These are phyloP conservation scores for Glomus cerebriforme DNA, from an alignment of 192 early-diverging fungal species.

Conservation along the genomic window DNA sequence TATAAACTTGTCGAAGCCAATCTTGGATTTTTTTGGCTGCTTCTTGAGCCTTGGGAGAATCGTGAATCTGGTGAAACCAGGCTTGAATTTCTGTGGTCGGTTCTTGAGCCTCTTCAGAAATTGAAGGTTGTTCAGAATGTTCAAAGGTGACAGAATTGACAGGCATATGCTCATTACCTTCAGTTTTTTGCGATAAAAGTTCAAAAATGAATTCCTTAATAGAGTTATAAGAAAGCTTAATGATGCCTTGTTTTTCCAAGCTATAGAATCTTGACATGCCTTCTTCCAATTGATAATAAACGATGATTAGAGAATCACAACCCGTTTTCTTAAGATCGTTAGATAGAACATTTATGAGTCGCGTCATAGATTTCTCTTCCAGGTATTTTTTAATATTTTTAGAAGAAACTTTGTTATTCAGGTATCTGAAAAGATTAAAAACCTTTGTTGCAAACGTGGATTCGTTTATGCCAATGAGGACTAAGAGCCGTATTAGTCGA, in stretches of 20 bases:
- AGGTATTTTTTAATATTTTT: not conserved
- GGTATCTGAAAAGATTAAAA: conserved; percentile 1
- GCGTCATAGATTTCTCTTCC: not conserved
- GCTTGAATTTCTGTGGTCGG: conserved; percentile 8
- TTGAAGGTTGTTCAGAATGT: not conserved
- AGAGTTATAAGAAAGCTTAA: not conserved
- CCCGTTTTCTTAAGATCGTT: not conserved
- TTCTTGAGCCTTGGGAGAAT: not conserved
- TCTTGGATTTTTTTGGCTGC: too few relatives aligned
- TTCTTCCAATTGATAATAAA: not conserved
- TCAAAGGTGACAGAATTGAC: not conserved
- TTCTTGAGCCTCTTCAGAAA: not conserved
- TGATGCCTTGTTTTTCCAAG: not conserved
- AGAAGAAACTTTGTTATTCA: not conserved
- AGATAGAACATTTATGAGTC: not conserved
- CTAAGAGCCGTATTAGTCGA: conserved; percentile 6
- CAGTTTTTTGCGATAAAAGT: not conserved
- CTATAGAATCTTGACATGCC: not conserved
- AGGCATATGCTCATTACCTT: not conserved
- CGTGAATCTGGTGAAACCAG: conserved; percentile 7
- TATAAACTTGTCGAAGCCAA: not conserved
- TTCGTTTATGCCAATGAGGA: conserved; percentile 25
- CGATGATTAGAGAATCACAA: not conserved
- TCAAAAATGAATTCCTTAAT: not conserved
- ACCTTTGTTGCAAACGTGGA: not conserved